A percentile compares a stretch with the other conserved stretches of the same genome.
These are phyloP conservation scores for Tylopilus intermedius DNA, from an alignment of 768 basidiomycete genomes.

Conservation along the genomic window DNA sequence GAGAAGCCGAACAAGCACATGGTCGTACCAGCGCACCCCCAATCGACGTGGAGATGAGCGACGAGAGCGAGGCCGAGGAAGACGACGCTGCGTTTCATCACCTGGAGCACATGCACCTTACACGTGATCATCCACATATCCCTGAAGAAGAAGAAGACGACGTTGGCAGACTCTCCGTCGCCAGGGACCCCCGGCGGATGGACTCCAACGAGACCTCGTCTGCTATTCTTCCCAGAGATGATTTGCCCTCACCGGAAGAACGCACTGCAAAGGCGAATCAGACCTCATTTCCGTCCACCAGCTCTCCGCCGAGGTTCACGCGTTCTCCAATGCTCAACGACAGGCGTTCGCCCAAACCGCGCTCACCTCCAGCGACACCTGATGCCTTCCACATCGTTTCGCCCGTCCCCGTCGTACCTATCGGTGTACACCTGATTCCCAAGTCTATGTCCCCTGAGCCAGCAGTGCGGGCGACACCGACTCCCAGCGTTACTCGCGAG, in stretches of 20 bases:
- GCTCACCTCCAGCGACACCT: constrained; percentile 27
- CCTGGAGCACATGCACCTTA: constrained; percentile 35
- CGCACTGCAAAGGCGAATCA: constrained; percentile 17
- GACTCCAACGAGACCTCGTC: constrained; percentile 32
- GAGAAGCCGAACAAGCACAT: constrained; percentile 46
- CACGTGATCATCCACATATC: constrained; percentile 54
- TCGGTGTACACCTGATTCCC: constrained; percentile 19
- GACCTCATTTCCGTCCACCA: constrained; percentile 11
- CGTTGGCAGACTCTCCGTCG: constrained; percentile 22
- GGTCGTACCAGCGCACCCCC: constrained; percentile 49
- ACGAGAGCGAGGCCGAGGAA: constrained; percentile 71
- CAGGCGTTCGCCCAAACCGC: constrained; percentile 19
- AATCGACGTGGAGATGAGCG: constrained; percentile 71
- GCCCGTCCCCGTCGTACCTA: constrained; percentile 22
- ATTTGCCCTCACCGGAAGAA: constrained; percentile 8
- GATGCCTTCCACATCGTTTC: constrained; percentile 20
- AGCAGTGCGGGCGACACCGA: constrained; percentile 17
- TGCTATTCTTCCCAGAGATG: constrained; percentile 25
- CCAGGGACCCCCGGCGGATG: constrained; percentile 20
- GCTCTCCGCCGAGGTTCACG: constrained; percentile 15
- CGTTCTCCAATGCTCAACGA: constrained; percentile 18
- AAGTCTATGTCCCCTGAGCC: constrained; percentile 21
- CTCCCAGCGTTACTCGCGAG: constrained; percentile 23
- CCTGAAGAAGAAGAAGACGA: constrained; percentile 66
- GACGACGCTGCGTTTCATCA: constrained; percentile 39